Base-by-base conservation (phyloP, 495 filamentous ascomycete genomes). In the Penicillium psychrofluorescens region DNA sequence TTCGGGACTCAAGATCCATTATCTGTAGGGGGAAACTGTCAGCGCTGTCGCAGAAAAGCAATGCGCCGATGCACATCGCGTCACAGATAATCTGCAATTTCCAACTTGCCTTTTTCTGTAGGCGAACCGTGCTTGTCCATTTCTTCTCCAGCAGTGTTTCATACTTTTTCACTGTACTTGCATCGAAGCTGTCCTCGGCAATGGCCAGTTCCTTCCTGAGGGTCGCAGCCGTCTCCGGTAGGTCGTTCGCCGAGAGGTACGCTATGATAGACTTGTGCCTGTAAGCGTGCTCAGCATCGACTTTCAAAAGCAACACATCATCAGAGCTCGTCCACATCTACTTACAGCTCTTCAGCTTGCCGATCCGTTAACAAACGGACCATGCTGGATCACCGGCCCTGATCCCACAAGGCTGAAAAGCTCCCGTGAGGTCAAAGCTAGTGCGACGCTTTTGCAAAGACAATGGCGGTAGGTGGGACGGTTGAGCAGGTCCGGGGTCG, bases 181-280 rank as follows among this genome's bases (percentile, higher is more conserved):
- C 75, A 59, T 95, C 86, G 54, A 92, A 90, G 35, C 67, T 76
- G 41, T 84, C 72, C 47, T 75, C 76, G 13, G 80, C 78, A 6
- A 90, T 68, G 31, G 70, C 71, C 4, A 85, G 61, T 32, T 71
- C 68, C 34, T 66, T 49, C 10, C 60, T 49, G 15, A 95, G 60
- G 22, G 83, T 77, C 32, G 79, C 68, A 29, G 79, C 83, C 51
- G 75, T 83, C 41, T 76, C 75, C 14, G 72, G 50, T 27, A 91
- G 76, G 51, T 82, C 81, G 48, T 69, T 76, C 11, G 85, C 75
- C 15, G 77, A 71, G 13, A 95, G 76, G 61, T 95, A 95, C 50
- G 90, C 88, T 41, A 95, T 81, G 33, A 95, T 83, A 11, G 88
- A 80, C 68, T 91, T 90, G 67, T 95, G 88, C 54, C 90, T 95